Percentiles rank a stretch among this genome's conserved stretches.
These are phyloP conservation scores for Chaetomidium leptoderma DNA, from an alignment of 495 filamentous ascomycete species.

Conservation along the genomic window DNA sequence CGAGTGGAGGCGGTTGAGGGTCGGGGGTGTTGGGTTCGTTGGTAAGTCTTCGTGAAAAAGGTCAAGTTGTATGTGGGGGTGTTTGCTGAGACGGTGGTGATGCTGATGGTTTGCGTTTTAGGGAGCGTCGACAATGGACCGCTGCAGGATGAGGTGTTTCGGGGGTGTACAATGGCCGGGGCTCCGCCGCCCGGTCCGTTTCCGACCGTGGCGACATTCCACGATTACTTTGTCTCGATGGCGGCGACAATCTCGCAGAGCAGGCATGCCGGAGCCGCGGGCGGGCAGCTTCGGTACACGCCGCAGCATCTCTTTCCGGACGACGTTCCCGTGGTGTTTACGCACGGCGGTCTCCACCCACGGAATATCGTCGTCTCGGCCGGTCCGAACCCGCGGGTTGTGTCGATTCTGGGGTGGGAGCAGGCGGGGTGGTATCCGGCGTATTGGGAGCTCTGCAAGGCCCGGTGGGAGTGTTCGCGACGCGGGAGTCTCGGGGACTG, in stretches of 20 bases:
- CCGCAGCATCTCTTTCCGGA: slow-evolving; percentile 22
- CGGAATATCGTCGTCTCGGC: slow-evolving; percentile 44
- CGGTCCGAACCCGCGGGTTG: slow-evolving; percentile 29
- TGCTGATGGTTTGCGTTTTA: slow-evolving; percentile 5
- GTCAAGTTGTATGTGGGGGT: not conserved
- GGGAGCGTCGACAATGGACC: slow-evolving; percentile 28
- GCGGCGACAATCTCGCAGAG: slow-evolving; percentile 15
- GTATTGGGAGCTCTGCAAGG: slow-evolving; percentile 49
- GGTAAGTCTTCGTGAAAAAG: not conserved
- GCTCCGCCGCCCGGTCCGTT: slow-evolving; percentile 18
- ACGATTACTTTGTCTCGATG: slow-evolving; percentile 22
- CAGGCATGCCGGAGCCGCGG: not conserved
- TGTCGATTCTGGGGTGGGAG: slow-evolving; percentile 46
- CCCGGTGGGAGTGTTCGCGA: slow-evolving; percentile 18
- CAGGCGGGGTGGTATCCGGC: slow-evolving; percentile 48
- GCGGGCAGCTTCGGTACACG: slow-evolving; percentile 6
- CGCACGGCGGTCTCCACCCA: slow-evolving; percentile 44
- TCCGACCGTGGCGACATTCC: slow-evolving; percentile 16
- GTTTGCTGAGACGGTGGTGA: not conserved
- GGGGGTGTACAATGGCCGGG: slow-evolving; percentile 5
- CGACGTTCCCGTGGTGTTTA: slow-evolving; percentile 42
- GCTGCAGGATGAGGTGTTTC: slow-evolving; percentile 20
- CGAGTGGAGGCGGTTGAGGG: slow-evolving; percentile 17
- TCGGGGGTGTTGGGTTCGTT: slow-evolving; percentile 10
- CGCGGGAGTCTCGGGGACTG: not conserved